A percentile compares a stretch with the other conserved stretches of the same genome.
Evolutionary conservation across 2,329 filamentous ascomycete species (phyloP).

Genomic region (Scopulariopsis brevicaulis): DNA sequence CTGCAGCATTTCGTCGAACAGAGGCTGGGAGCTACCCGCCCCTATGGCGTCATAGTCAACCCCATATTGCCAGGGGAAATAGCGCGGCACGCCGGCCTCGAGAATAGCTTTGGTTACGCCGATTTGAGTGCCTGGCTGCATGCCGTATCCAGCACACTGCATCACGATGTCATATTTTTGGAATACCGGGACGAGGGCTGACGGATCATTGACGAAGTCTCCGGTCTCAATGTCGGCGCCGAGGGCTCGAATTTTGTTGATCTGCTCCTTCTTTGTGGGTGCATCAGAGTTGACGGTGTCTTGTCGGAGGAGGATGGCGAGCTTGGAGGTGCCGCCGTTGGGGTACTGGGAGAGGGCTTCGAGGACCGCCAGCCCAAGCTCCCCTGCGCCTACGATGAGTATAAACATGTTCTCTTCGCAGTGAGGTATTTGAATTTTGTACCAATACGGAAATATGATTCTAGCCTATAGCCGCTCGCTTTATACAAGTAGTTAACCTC

Average conservation of each 20-base stretch:
- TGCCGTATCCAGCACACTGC: slow-evolving; percentile 48
- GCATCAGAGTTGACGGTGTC: slow-evolving; percentile 27
- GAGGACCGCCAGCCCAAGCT: slow-evolving; percentile 49
- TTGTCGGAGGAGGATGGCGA: slow-evolving; percentile 43
- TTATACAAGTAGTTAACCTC: neutral
- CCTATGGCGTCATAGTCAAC: slow-evolving; percentile 60
- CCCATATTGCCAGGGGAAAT: slow-evolving; percentile 64
- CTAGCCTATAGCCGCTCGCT: neutral
- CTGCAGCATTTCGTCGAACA: slow-evolving; percentile 58
- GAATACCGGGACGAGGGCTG: slow-evolving; percentile 30
- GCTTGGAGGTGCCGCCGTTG: slow-evolving; percentile 17
- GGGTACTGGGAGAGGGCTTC: slow-evolving; percentile 35
- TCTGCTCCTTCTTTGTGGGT: slow-evolving; percentile 20
- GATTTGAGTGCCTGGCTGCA: slow-evolving; percentile 40
- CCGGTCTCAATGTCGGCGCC: slow-evolving; percentile 28
- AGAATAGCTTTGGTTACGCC: slow-evolving; percentile 47
- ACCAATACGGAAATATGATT: neutral
- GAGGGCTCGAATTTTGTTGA: slow-evolving; percentile 21
- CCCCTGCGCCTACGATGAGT: slow-evolving; percentile 55
- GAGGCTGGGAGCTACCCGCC: slow-evolving; percentile 42
- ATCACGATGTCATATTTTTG: slow-evolving; percentile 40
- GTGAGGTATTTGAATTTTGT: neutral
- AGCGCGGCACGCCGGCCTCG: slow-evolving; percentile 34
- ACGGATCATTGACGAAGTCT: slow-evolving; percentile 26
- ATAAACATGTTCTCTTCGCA: slow-evolving; percentile 16